A percentile compares a stretch with the other conserved stretches of the same genome.
Evolutionary conservation across 148 eudicot species (phyloP).

Genomic region (Dysphania ambrosioides): DNA sequence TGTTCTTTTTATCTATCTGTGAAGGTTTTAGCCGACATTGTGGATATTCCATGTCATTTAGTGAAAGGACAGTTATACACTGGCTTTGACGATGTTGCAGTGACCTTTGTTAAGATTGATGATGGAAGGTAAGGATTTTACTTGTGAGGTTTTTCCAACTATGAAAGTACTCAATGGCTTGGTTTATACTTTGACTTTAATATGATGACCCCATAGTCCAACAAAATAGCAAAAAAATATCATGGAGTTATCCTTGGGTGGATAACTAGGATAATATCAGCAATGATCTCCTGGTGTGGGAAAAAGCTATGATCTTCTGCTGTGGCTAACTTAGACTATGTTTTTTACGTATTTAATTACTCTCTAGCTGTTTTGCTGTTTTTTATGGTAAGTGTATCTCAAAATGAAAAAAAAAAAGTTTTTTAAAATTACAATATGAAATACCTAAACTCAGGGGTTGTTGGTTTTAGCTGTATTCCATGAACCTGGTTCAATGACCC

Average conservation of each 20-base stretch:
- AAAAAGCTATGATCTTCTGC: not conserved
- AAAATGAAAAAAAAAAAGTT: too few relatives aligned
- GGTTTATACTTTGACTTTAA: not conserved
- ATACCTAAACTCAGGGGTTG: too few relatives aligned
- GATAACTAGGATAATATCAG: not conserved
- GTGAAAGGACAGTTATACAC: constrained; percentile 85
- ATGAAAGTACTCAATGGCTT: constrained; percentile 4
- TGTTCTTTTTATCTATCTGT: constrained; percentile 21
- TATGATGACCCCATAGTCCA: not conserved
- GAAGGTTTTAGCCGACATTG: constrained; percentile 92
- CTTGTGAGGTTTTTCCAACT: too few relatives aligned
- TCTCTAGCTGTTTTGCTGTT: too few relatives aligned
- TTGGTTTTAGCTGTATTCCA: too few relatives aligned
- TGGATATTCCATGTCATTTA: constrained; percentile 80
- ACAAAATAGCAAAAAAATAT: not conserved
- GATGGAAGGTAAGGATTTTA: constrained; percentile 68
- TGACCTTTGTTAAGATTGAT: constrained; percentile 71
- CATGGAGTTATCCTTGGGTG: not conserved
- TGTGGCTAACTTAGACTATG: not conserved
- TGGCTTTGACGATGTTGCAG: constrained; percentile 82
- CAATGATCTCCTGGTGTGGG: not conserved
- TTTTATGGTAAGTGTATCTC: too few relatives aligned
- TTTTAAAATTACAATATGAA: too few relatives aligned
- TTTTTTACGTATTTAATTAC: too few relatives aligned
- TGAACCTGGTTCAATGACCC: too few relatives aligned